A percentile compares a stretch with the other conserved stretches of the same genome.
phyloP scores from a whole-genome alignment of 768 basidiomycete species.

The Suillus americanus region DNA sequence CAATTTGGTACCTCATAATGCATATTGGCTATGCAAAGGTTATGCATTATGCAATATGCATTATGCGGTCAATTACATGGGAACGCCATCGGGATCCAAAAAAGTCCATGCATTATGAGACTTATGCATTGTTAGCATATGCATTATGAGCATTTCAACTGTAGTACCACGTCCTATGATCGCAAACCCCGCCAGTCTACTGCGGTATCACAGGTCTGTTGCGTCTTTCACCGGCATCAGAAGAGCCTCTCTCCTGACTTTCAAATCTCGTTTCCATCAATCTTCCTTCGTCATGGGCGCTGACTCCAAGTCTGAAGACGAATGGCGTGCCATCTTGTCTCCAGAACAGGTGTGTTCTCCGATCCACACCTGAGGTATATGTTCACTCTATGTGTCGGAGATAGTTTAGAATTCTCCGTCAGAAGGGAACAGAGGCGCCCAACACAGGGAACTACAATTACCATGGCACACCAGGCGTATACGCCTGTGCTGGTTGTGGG shows the following conservation, averaged over 20 bases:
- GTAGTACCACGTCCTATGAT: background rate
- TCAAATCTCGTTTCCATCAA: slow-evolving; percentile 5
- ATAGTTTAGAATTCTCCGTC: slow-evolving; percentile 81
- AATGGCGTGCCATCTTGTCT: slow-evolving; percentile 82
- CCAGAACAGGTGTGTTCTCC: slow-evolving; percentile 68
- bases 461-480: slow-evolving; percentile 62
- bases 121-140: too few species aligned
- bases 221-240: background rate
- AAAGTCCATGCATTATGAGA: background rate
- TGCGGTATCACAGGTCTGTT: background rate
- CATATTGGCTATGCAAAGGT: background rate
- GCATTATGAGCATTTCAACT: background rate
- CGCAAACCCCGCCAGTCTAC: background rate
- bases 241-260: background rate
- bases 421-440: slow-evolving; percentile 84
- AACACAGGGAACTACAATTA: slow-evolving; percentile 83
- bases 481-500: slow-evolving; percentile 76
- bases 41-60: background rate
- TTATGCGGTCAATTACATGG: background rate
- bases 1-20: background rate
- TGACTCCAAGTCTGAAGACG: slow-evolving; percentile 59
- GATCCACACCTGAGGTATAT: background rate
- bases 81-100: background rate
- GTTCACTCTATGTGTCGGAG: background rate
- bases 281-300: slow-evolving; percentile 4